Evolutionary conservation across 2,329 filamentous ascomycete genomes (phyloP).

Genomic region (Penicillium brevicompactum): DNA sequence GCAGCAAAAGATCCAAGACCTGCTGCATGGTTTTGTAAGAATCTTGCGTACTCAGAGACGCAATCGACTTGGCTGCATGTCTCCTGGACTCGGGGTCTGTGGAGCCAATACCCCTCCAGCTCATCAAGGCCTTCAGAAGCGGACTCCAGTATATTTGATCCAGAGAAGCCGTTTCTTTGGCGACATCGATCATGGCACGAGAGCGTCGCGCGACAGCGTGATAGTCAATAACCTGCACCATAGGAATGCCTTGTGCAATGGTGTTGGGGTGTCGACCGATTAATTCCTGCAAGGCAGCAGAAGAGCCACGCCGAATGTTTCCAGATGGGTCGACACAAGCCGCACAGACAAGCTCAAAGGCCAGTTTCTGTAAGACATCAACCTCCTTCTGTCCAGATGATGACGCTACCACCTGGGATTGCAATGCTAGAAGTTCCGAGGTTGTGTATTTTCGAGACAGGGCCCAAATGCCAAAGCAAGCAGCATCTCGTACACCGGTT

Average conservation of each 20-base stretch:
- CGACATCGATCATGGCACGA: constrained; percentile 77
- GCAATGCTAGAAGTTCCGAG: constrained; percentile 68
- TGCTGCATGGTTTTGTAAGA: constrained; percentile 32
- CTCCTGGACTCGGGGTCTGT: constrained; percentile 73
- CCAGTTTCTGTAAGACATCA: constrained; percentile 72
- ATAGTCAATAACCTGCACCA: constrained; percentile 91
- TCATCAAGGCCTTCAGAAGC: constrained; percentile 69
- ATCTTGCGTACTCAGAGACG: constrained; percentile 44
- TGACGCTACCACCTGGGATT: constrained; percentile 36
- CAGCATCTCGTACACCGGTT: constrained; percentile 89
- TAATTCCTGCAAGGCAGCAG: constrained; percentile 90
- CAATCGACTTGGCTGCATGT: constrained; percentile 70
- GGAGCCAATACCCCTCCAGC: constrained; percentile 87
- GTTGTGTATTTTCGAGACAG: constrained; percentile 85
- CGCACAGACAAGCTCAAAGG: constrained; percentile 76
- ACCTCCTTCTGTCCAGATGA: constrained; percentile 31
- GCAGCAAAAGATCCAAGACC: constrained; percentile 36
- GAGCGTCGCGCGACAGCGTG: constrained; percentile 87
- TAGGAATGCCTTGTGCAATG: constrained; percentile 75
- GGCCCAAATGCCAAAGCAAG: constrained; percentile 95
- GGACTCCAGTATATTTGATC: constrained; percentile 66
- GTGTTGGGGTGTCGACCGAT: constrained; percentile 90
- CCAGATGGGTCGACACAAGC: constrained; percentile 87
- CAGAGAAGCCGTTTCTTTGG: constrained; percentile 67
- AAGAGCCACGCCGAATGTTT: constrained; percentile 90